Conservation (phyloP, 164 flowering plant species). For the Macadamia integrifolia region DNA sequence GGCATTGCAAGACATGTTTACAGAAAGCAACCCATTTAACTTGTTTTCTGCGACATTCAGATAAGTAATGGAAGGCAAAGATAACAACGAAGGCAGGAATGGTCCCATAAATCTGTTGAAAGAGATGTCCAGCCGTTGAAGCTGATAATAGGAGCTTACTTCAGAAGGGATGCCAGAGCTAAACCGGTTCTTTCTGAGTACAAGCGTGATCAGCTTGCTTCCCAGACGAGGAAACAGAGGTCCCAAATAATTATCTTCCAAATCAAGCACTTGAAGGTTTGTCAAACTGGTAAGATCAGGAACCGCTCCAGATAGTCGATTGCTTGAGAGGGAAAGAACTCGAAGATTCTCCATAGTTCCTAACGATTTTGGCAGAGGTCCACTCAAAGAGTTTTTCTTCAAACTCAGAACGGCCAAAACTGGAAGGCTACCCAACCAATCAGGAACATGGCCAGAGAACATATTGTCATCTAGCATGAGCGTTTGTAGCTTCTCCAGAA, state of each 20-base stretch:
- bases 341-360: slow-evolving; percentile 53
- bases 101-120: slow-evolving; percentile 79
- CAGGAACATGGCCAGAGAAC: slow-evolving; percentile 62
- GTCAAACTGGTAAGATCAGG: slow-evolving; percentile 75
- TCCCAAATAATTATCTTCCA: slow-evolving; percentile 68
- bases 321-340: slow-evolving; percentile 63
- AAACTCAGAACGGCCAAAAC: slow-evolving; percentile 65
- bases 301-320: slow-evolving; percentile 63
- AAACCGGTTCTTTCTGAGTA: slow-evolving; percentile 72
- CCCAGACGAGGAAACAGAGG: slow-evolving; percentile 68
- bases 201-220: slow-evolving; percentile 49
- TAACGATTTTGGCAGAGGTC: slow-evolving; percentile 58
- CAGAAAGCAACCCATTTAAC: slow-evolving; percentile 74
- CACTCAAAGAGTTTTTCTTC: slow-evolving; percentile 60
- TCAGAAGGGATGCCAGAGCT: slow-evolving; percentile 56
- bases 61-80: slow-evolving; percentile 66
- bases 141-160: slow-evolving; percentile 61
- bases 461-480: slow-evolving; percentile 72
- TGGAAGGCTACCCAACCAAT: slow-evolving; percentile 47
- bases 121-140: slow-evolving; percentile 66
- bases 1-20: slow-evolving; percentile 53
- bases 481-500: slow-evolving; percentile 53
- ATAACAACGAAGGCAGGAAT: slow-evolving; percentile 49
- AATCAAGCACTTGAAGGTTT: slow-evolving; percentile 84
- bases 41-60: slow-evolving; percentile 60